These are phyloP conservation scores for Chrysosphaeria jannelii DNA, from an alignment of 2,329 filamentous ascomycete species.

Conservation along the genomic window DNA sequence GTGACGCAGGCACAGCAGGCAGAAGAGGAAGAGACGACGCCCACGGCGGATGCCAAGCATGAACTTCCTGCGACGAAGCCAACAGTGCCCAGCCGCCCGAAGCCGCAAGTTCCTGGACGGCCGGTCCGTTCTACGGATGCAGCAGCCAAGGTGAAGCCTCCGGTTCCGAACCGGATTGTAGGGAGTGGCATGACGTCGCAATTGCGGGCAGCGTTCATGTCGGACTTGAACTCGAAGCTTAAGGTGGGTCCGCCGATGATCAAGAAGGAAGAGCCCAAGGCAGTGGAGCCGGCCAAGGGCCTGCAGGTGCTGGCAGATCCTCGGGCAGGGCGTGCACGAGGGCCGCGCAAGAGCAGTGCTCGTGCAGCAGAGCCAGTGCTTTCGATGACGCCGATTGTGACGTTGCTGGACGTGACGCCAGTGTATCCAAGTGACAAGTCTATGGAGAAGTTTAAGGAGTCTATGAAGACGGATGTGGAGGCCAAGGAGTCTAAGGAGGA, in stretches of 20 bases:
- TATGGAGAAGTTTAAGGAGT: too few species aligned
- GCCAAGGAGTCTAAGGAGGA: too few species aligned
- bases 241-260: constrained; percentile 57
- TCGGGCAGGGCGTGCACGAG: constrained; percentile 66
- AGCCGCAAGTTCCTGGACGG: constrained; percentile 17
- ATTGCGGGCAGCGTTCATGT: constrained; percentile 74
- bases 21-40: constrained; percentile 10
- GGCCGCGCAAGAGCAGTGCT: constrained; percentile 30
- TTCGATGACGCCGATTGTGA: too few species aligned
- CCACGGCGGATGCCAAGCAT: constrained; percentile 20
- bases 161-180: constrained; percentile 45
- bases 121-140: constrained; percentile 27
- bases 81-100: constrained; percentile 11
- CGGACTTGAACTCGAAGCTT: constrained; percentile 69
- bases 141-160: constrained; percentile 43
- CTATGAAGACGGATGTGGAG: too few species aligned
- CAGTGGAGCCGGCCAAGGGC: constrained; percentile 20
- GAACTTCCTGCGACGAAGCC: constrained; percentile 19
- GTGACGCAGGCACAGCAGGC: constrained; percentile 25
- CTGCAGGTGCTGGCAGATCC: constrained; percentile 66
- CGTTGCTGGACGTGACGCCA: too few species aligned
- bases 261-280: constrained; percentile 33
- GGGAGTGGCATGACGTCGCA: constrained; percentile 78
- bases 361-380: constrained; percentile 7
- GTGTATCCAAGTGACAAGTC: too few species aligned